Percentiles rank a stretch among this genome's conserved stretches.
Conservation (phyloP, 75 land plant species). For the Larix kaempferi region DNA sequence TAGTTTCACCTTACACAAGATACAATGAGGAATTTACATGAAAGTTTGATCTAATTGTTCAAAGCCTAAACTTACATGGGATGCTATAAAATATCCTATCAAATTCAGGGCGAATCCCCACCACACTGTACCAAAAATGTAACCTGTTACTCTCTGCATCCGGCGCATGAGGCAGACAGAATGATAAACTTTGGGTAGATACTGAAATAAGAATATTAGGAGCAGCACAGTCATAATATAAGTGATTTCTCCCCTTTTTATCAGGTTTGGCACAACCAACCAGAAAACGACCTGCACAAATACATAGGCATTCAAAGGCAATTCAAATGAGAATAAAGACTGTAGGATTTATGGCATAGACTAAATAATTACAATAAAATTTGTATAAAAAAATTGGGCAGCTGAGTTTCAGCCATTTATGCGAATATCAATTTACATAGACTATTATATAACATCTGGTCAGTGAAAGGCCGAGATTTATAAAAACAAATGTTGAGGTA, state of each 20-base stretch:
- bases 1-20: no score
- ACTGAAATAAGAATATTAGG: conserved; percentile 69
- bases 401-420: no score
- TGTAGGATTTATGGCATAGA: no score
- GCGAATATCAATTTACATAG: no score
- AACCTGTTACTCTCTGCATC: conserved; percentile 89
- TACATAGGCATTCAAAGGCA: neutral
- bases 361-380: no score
- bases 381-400: no score
- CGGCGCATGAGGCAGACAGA: conserved; percentile 58
- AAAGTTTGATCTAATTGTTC: neutral
- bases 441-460: no score
- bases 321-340: no score
- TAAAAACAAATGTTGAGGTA: no score
- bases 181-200: conserved; percentile 79
- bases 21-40: neutral
- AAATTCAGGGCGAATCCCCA: conserved; percentile 89
- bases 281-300: conserved; percentile 66
- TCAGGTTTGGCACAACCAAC: conserved; percentile 66
- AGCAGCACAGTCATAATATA: conserved; percentile 68
- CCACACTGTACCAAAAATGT: conserved; percentile 86
- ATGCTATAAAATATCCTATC: conserved; percentile 80
- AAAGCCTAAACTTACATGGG: conserved; percentile 57
- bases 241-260: conserved; percentile 48
- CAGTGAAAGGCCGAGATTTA: no score